Evolutionary conservation across 2,329 filamentous ascomycete species (phyloP).

Genomic region (Onygenales sp.): DNA sequence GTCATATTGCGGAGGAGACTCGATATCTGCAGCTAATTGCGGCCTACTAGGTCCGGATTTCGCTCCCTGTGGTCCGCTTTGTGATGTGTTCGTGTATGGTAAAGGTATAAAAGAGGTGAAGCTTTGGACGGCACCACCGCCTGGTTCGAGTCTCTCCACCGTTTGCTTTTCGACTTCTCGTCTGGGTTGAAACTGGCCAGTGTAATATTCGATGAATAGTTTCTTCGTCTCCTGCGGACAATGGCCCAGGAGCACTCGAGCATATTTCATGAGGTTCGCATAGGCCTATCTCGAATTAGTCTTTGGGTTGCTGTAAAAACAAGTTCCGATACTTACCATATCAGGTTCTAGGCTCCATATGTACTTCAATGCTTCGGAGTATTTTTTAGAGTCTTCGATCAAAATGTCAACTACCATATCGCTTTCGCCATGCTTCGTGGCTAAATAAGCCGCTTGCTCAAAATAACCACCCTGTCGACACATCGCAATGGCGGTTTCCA

Average conservation of each 20-base stretch:
- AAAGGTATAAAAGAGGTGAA: slow-evolving; percentile 73
- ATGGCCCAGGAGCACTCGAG: slow-evolving; percentile 79
- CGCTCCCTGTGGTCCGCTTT: slow-evolving; percentile 28
- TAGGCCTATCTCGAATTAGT: slow-evolving; percentile 52
- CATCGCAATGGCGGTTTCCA: slow-evolving; percentile 96
- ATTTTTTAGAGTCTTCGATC: slow-evolving; percentile 89
- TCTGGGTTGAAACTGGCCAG: slow-evolving; percentile 62
- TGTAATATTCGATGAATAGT: slow-evolving; percentile 92
- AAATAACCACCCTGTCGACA: slow-evolving; percentile 95
- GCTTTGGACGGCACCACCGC: slow-evolving; percentile 74
- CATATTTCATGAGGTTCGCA: slow-evolving; percentile 87
- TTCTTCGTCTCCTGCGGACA: slow-evolving; percentile 73
- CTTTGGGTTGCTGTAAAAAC: background rate
- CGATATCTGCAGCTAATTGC: slow-evolving; percentile 18
- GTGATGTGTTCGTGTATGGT: slow-evolving; percentile 49
- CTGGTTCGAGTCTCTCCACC: slow-evolving; percentile 39
- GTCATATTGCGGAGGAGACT: slow-evolving; percentile 54
- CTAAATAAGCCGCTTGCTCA: slow-evolving; percentile 91
- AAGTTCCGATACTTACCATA: slow-evolving; percentile 43
- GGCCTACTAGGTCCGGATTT: slow-evolving; percentile 20
- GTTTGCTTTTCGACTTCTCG: slow-evolving; percentile 49
- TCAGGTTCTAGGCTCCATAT: slow-evolving; percentile 81
- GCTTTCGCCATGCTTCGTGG: slow-evolving; percentile 86
- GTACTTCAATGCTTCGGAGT: slow-evolving; percentile 78
- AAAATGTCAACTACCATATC: slow-evolving; percentile 91